Evolutionary conservation across 2,329 filamentous ascomycete genomes (phyloP), one percentile per base, ranked within the genome.

Genomic region (Pseudofabraea citricarpa): DNA sequence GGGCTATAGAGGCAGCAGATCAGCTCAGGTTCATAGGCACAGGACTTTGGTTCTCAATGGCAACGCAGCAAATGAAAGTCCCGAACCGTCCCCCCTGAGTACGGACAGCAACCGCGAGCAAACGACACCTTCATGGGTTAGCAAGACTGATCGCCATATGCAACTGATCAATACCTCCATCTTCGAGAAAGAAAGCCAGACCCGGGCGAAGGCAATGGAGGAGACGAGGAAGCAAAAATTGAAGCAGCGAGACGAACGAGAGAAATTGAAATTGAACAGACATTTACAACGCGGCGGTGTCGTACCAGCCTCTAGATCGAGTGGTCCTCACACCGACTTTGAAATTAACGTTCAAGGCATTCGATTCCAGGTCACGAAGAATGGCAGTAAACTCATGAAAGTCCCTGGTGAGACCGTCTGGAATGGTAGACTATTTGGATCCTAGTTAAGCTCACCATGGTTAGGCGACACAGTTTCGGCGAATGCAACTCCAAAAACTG

Each of bases 111-210:
- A n/a, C n/a, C n/a, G n/a, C n/a, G n/a, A n/a, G n/a, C n/a, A 45
- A 7, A 57, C 47, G 12, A 36, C 44, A 42, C 63, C 63, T 44
- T 65, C 78, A 3, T 91, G 85, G 80, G 77, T 93, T 32, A 77
- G 81, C 5, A 86, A 83, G 60, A 83, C 73, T 39, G 86, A 87
- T 61, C 83, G 85, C 39, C 86, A 90, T 59, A 77, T 87, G 59
- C 87, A 94, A 62, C 70, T 94, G 31, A 93, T 94, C 64, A 94
- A 91, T 60, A 79, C 83, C 16, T 78, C 79, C 13, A 77, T 91
- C 1, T 93, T 85, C 61, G 82, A 90, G 50, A 84, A 87, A 61
- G 82, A 88, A 47, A 73, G 75, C 9, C 78, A 87, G 58, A 76
- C 77, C 22, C 78, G 86, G 35, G 70, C 77, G 8, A 83, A 80